phyloP scores from a whole-genome alignment of 1,139 yeast genomes.

The Saccharomyces pastorianus region DNA sequence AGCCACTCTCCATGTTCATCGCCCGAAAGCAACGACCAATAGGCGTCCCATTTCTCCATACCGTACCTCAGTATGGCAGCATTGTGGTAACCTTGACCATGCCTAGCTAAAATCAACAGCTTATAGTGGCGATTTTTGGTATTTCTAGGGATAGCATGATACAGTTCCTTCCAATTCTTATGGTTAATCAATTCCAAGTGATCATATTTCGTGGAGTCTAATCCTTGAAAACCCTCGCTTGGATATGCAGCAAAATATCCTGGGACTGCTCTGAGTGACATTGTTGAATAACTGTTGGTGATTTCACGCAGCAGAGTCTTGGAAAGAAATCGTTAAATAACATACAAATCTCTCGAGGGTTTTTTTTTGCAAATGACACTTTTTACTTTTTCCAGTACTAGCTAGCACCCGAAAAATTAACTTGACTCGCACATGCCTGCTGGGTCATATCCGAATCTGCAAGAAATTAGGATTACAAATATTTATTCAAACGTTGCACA shows the following conservation, averaged over 20 bases:
- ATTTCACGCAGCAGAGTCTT: not conserved
- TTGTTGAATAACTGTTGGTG: not conserved
- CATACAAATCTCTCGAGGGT: not conserved
- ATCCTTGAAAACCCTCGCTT: constrained; percentile 2
- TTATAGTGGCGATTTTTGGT: constrained; percentile 34
- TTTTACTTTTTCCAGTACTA: not conserved
- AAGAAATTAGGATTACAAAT: not conserved
- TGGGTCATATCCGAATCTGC: not conserved
- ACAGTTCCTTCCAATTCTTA: constrained; percentile 41
- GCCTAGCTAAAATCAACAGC: constrained; percentile 57
- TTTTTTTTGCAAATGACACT: not conserved
- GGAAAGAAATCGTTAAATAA: not conserved
- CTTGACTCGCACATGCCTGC: not conserved
- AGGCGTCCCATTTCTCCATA: constrained; percentile 46
- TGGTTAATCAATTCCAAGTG: constrained; percentile 41
- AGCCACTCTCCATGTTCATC: constrained; percentile 26
- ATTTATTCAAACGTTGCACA: too few species aligned
- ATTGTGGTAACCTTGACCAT: constrained; percentile 75
- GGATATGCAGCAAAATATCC: constrained; percentile 21
- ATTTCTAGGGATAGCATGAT: constrained; percentile 18
- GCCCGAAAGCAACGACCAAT: constrained; percentile 47
- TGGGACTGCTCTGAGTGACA: constrained; percentile 19
- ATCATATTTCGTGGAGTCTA: constrained; percentile 15
- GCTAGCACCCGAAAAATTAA: not conserved
- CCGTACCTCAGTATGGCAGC: constrained; percentile 53